phyloP scores from a whole-genome alignment of 768 basidiomycete species.

The Obba rivulosa region DNA sequence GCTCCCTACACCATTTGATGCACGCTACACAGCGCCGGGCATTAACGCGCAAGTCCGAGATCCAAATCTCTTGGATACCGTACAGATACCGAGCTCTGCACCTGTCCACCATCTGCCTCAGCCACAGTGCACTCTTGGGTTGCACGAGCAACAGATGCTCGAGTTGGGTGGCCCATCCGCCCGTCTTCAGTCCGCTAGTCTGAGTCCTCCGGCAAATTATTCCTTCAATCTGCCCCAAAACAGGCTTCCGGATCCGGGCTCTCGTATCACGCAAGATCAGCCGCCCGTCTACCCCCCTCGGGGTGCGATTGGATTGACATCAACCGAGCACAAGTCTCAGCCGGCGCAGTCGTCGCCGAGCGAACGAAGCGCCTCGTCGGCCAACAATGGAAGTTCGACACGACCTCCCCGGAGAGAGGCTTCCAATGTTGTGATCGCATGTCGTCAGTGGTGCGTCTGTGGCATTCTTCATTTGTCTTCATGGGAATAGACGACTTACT shows the following conservation, averaged over 20 bases:
- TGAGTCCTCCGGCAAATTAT: constrained; percentile 20
- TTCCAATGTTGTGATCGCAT: constrained; percentile 73
- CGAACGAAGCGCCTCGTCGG: constrained; percentile 14
- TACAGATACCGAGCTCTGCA: constrained; percentile 21
- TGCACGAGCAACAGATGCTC: constrained; percentile 21
- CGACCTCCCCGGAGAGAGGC: constrained; percentile 23
- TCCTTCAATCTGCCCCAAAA: constrained; percentile 23
- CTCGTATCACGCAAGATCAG: constrained; percentile 17
- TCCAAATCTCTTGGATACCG: constrained; percentile 21
- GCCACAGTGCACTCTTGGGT: constrained; percentile 13
- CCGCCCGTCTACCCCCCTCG: constrained; percentile 14
- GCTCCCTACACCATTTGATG: constrained; percentile 19
- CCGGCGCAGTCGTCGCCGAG: constrained; percentile 12
- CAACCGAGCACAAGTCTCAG: constrained; percentile 15
- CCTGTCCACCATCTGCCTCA: constrained; percentile 18
- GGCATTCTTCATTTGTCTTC: constrained; percentile 9
- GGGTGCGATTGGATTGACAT: constrained; percentile 14
- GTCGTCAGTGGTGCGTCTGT: constrained; percentile 66
- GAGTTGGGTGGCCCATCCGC: constrained; percentile 15
- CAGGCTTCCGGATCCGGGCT: constrained; percentile 19
- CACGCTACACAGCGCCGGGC: constrained; percentile 19
- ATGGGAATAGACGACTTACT: constrained; percentile 5
- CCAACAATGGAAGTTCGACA: constrained; percentile 16
- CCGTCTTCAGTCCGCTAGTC: constrained; percentile 15
- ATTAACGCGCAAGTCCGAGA: constrained; percentile 20